Percentiles rank a stretch among this genome's conserved stretches.
Conservation (phyloP, 2,329 filamentous ascomycete genomes). For the Sphaceloma murrayae region DNA sequence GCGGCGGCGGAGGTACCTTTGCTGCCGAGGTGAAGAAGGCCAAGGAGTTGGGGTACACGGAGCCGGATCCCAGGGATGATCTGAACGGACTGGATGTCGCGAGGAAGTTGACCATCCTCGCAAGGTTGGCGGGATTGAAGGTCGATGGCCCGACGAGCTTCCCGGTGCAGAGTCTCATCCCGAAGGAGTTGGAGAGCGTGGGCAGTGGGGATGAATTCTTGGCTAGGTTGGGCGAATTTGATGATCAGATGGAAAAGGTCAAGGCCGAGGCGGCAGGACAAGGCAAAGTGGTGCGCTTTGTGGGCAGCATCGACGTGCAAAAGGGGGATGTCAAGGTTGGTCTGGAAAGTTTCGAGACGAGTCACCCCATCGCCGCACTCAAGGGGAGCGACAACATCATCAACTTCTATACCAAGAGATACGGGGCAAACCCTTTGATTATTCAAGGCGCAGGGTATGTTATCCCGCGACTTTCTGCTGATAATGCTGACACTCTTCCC, state of each 20-base stretch:
- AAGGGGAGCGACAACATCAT: slow-evolving; percentile 99
- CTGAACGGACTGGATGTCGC: slow-evolving; percentile 84
- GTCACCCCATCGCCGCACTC: slow-evolving; percentile 82
- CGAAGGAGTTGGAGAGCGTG: slow-evolving; percentile 71
- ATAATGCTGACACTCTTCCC: background rate
- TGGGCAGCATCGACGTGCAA: slow-evolving; percentile 84
- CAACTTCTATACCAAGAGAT: slow-evolving; percentile 94
- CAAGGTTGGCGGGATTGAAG: slow-evolving; percentile 69
- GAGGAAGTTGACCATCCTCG: slow-evolving; percentile 91
- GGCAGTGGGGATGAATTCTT: slow-evolving; percentile 79
- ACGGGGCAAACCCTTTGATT: slow-evolving; percentile 82
- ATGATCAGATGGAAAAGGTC: slow-evolving; percentile 78
- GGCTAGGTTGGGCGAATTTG: slow-evolving; percentile 66
- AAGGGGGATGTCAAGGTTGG: slow-evolving; percentile 80
- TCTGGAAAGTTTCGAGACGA: slow-evolving; percentile 70
- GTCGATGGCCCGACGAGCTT: slow-evolving; percentile 80
- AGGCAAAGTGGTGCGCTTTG: slow-evolving; percentile 88
- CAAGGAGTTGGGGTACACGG: slow-evolving; percentile 85
- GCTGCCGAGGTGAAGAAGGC: slow-evolving; percentile 85
- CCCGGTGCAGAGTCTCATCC: slow-evolving; percentile 89
- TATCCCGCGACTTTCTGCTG: background rate
- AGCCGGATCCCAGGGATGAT: slow-evolving; percentile 78
- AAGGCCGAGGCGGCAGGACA: slow-evolving; percentile 77
- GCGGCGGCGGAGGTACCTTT: slow-evolving; percentile 69
- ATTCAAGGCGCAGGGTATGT: slow-evolving; percentile 73